Percentiles rank a stretch among this genome's conserved stretches.
Evolutionary conservation across 371 early-diverging fungal genomes (phyloP).

Genomic region (Basidiobolus heterosporus): DNA sequence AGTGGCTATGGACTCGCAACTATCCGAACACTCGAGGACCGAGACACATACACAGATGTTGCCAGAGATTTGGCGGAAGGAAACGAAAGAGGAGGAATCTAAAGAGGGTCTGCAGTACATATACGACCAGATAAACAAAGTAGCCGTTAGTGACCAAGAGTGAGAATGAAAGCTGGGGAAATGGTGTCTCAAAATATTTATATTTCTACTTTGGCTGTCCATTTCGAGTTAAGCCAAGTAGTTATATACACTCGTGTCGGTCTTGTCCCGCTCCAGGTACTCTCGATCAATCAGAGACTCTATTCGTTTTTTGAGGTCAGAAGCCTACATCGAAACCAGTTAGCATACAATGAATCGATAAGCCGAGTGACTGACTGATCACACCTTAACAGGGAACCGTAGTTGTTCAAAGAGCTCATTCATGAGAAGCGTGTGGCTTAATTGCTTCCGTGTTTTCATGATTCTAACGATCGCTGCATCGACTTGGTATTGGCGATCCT

Average conservation of each 20-base stretch:
- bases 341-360: neutral
- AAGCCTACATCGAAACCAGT: conserved; percentile 18
- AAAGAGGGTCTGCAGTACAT: too few species aligned
- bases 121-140: too few species aligned
- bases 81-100: too few species aligned
- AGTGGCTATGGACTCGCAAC: too few species aligned
- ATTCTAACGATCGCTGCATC: conserved; percentile 92
- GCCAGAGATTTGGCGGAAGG: too few species aligned
- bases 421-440: conserved; percentile 47
- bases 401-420: conserved; percentile 53
- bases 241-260: conserved; percentile 26
- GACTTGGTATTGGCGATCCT: conserved; percentile 66
- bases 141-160: too few species aligned
- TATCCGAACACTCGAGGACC: too few species aligned
- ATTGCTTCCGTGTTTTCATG: conserved; percentile 69
- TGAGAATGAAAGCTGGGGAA: too few species aligned
- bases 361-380: neutral
- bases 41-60: too few species aligned
- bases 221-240: conserved; percentile 26
- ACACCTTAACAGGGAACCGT: conserved; percentile 62
- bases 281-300: conserved; percentile 85
- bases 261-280: conserved; percentile 63
- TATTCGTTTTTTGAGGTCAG: conserved; percentile 72
- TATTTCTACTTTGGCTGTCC: too few species aligned
- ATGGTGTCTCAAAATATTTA: too few species aligned